phyloP scores from a whole-genome alignment of 140 eudicot species.

The Anethum foeniculum region DNA sequence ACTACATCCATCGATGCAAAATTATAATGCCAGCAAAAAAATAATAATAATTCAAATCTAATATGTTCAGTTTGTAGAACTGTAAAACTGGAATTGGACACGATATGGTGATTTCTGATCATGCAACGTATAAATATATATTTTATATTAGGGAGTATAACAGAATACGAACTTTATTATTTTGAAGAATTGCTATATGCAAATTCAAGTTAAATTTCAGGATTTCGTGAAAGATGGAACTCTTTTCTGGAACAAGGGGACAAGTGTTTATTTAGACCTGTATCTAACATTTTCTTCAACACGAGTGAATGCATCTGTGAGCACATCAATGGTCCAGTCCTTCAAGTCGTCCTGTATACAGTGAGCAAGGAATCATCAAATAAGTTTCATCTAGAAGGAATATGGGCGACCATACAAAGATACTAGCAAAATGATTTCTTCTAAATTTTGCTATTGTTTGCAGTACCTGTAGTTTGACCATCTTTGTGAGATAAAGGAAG shows the following conservation, averaged over 20 bases:
- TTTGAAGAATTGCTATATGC: background rate
- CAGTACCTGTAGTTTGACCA: background rate
- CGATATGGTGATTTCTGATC: background rate
- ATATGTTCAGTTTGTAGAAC: background rate
- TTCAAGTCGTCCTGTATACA: constrained; percentile 66
- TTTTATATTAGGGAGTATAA: background rate
- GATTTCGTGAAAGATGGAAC: background rate
- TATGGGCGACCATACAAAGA: background rate
- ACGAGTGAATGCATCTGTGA: constrained; percentile 68
- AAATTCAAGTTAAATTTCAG: background rate
- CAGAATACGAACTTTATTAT: background rate
- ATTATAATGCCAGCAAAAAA: background rate
- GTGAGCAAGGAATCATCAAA: background rate
- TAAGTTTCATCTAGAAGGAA: background rate
- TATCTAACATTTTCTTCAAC: constrained; percentile 73
- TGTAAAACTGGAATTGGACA: background rate
- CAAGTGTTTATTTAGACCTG: constrained; percentile 31
- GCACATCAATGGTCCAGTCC: constrained; percentile 73
- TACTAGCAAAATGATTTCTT: background rate
- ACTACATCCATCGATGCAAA: background rate
- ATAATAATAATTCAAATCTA: background rate
- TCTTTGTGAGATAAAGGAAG: background rate
- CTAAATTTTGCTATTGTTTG: background rate
- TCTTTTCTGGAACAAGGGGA: constrained; percentile 2
- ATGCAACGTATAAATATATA: background rate